Base-by-base conservation (phyloP, 225 moss, liverwort and hornwort genomes). In the Neckera pumila region DNA sequence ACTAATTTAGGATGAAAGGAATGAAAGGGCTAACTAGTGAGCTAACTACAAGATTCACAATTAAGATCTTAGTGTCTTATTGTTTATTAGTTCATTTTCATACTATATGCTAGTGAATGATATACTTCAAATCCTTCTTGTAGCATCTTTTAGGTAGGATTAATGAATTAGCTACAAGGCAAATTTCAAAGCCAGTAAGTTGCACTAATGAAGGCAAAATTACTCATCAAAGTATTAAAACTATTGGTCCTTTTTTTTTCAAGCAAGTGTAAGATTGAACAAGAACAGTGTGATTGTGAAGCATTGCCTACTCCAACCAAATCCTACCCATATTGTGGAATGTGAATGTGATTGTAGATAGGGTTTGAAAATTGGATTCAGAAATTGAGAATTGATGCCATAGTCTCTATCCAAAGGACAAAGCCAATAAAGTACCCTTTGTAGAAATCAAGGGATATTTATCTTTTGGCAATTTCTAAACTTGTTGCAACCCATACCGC, bases 91-190 rank as follows among this genome's bases (percentile, higher is more conserved):
- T 13, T 76, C 34, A 51, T 76, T 34, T 53, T 76, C 14, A 53
- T 20, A 33, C 13, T 33, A 5, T 33, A 51, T 51, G 3, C 19
- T 14, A 34, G 5, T 76, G 8, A 34, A 34, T 34, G 33, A 53
- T 34, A 14, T 2, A 76, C 14, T 51, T 76, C 8, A 22, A 14
- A 23, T 53, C 2, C 7, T 1, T 3, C 1, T 2, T 5, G 0
- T 0, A 21, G 0, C 13, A 33, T 21, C 7, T 34, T 14, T 51
- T 14, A 14, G 51, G 2, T 9, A 14, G 1, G 2, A 77, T 54
- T 36, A 36, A 14, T 1, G 23, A 15, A 53, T 22, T 34, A 53
- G 14, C 5, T 1, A 14, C 14, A 53, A 36, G 14, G 34, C 2
- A 33, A 20, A 51, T 13, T 76, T 51, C 0, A 51, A 33, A 76